Evolutionary conservation across 192 early-diverging fungal species (phyloP), one percentile per base, ranked within the genome.

Genomic region (Coemansia sp.): DNA sequence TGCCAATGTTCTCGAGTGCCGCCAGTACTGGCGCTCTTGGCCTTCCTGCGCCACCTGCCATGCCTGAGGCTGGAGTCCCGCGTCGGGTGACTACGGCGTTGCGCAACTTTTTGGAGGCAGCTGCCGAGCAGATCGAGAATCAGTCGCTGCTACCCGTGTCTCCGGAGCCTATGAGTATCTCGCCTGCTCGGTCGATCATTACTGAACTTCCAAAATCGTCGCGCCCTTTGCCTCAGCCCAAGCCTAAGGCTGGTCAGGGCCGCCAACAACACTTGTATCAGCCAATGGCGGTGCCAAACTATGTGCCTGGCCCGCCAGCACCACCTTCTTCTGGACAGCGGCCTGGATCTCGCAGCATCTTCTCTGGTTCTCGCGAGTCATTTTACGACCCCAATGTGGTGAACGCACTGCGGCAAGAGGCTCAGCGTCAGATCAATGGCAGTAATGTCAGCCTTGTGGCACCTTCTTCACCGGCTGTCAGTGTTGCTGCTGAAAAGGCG

Each of bases 41-140:
- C 24, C 71, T 69, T 24, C 69, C 72, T 34, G 61, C 33, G 55
- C 76, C 68, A 20, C 47, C 53, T 15, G 44, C 29, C 52, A 40
- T 39, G 33, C 44, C 31, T 4, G 68, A 9, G 39, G 50, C 62
- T 20, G 43, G 47, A 3, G 46, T 40, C 22, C 77, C 81, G 24
- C 76, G 71, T 10, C 49, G 69, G 1, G 74, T 84, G 50, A 79
- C 77, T 38, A 74, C 77, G 18, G 83, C 83, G 2, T 38, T 85
- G 72, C 78, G 83, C 58, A 77, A 75, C 69, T 85, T 85, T 61
- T 67, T 85, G 33, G 83, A 85, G 13, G 83, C 78, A 0, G 83
- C 83, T 1, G 83, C 83, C 6, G 79, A 80, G 72, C 83, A 85
- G 79, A 78, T 85, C 31, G 83, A 85, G 58, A 79, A 65, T 62